Conservation (phyloP, 306 rosid species). For the Glycyrrhiza uralensis region DNA sequence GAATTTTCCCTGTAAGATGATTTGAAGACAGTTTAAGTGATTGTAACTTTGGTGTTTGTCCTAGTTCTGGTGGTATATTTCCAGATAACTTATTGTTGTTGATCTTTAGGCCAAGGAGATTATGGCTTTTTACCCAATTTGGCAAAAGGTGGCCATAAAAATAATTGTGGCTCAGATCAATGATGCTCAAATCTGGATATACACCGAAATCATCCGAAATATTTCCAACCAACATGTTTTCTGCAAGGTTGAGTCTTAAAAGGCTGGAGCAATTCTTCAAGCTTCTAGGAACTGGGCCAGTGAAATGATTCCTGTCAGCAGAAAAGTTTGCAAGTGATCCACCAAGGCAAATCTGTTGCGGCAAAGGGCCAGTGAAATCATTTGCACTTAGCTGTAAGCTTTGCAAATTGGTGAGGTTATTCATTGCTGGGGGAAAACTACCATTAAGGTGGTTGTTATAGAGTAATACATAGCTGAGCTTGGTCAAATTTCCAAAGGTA, state of each 20-base stretch:
- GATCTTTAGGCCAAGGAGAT: background rate
- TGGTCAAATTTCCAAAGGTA: constrained; percentile 25
- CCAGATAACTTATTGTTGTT: constrained; percentile 21
- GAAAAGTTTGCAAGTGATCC: background rate
- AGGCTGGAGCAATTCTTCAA: constrained; percentile 33
- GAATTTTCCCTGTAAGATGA: constrained; percentile 32
- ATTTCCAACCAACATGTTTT: constrained; percentile 34
- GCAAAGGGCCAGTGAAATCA: constrained; percentile 27
- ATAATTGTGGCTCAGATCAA: constrained; percentile 23
- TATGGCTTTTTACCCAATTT: constrained; percentile 9
- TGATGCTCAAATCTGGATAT: constrained; percentile 25
- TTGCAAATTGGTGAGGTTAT: constrained; percentile 4
- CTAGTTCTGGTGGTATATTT: constrained; percentile 29
- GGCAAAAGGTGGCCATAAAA: constrained; percentile 24
- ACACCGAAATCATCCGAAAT: constrained; percentile 36
- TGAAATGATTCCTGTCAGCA: constrained; percentile 17
- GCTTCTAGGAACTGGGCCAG: constrained; percentile 24
- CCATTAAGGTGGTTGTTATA: background rate
- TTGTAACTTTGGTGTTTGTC: constrained; percentile 6
- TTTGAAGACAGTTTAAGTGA: constrained; percentile 34
- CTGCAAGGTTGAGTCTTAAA: constrained; percentile 25
- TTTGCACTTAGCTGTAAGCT: constrained; percentile 11
- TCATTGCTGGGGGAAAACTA: background rate
- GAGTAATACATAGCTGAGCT: constrained; percentile 6
- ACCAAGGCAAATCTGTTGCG: constrained; percentile 28